Percentiles rank a stretch among this genome's conserved stretches.
Evolutionary conservation across 2,329 filamentous ascomycete species (phyloP).

Genomic region (Hypoxylon rubiginosum): DNA sequence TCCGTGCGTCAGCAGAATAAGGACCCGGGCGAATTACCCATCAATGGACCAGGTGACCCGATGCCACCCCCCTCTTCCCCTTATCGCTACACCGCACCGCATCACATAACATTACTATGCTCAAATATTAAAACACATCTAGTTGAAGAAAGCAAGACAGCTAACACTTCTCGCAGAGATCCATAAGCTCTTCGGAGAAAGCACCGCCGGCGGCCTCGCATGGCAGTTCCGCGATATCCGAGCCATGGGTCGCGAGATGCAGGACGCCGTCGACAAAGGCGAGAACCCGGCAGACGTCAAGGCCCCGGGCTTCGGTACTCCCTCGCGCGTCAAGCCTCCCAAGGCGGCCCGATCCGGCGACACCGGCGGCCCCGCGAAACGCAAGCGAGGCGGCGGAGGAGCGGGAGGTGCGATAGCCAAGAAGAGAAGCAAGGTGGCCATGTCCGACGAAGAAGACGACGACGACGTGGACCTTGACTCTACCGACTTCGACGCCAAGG

Average conservation of each 20-base stretch:
- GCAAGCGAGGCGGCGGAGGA: slow-evolving; percentile 32
- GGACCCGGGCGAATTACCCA: slow-evolving; percentile 54
- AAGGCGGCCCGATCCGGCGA: slow-evolving; percentile 26
- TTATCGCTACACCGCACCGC: slow-evolving; percentile 2
- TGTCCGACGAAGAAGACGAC: slow-evolving; percentile 27
- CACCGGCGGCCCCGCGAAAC: slow-evolving; percentile 27
- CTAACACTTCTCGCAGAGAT: slow-evolving; percentile 61
- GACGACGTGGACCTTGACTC: slow-evolving; percentile 45
- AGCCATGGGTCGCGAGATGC: slow-evolving; percentile 64
- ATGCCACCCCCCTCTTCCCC: slow-evolving; percentile 17
- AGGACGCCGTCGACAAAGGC: slow-evolving; percentile 59
- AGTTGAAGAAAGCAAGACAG: neutral
- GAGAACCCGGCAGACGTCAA: slow-evolving; percentile 61
- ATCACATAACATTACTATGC: slow-evolving; percentile 6
- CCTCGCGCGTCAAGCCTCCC: slow-evolving; percentile 47
- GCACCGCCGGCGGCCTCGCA: slow-evolving; percentile 68
- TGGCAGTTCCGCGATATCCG: slow-evolving; percentile 72
- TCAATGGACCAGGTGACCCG: slow-evolving; percentile 55
- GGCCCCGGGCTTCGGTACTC: slow-evolving; percentile 40
- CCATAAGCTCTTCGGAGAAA: slow-evolving; percentile 70
- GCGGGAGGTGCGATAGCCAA: slow-evolving; percentile 8
- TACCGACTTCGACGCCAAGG: slow-evolving; percentile 51
- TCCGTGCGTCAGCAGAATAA: slow-evolving; percentile 46
- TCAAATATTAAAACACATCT: neutral
- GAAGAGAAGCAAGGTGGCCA: slow-evolving; percentile 9